phyloP scores from a whole-genome alignment of 1,284 basidiomycete species.

The Malassezia caprae region DNA sequence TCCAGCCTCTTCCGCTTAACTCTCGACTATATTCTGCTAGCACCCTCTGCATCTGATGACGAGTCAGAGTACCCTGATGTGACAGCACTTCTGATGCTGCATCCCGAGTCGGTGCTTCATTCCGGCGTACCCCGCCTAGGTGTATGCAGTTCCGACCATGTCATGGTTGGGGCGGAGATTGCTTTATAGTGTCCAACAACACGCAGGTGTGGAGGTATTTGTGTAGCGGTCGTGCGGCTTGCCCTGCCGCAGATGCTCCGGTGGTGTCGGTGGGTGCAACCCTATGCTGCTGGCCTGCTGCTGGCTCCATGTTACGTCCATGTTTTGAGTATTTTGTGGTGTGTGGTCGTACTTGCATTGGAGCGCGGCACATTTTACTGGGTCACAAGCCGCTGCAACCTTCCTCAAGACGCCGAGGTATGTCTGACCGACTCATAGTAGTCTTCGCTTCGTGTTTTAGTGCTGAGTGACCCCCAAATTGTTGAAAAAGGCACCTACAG shows the following conservation, averaged over 20 bases:
- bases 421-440: neutral
- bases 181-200: neutral
- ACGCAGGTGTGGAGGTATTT: neutral
- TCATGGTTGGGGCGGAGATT: conserved; percentile 57
- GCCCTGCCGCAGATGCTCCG: neutral
- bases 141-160: conserved; percentile 76
- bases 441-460: neutral
- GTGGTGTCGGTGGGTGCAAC: neutral
- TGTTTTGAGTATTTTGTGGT: neutral
- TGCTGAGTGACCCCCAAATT: conserved; percentile 9
- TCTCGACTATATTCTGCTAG: conserved; percentile 65
- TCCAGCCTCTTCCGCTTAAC: conserved; percentile 41
- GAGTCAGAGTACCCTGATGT: conserved; percentile 50
- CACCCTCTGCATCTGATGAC: neutral
- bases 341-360: conserved; percentile 1
- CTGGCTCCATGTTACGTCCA: neutral
- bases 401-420: neutral
- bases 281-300: neutral
- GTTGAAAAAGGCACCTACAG: conserved; percentile 1
- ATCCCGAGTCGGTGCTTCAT: conserved; percentile 57
- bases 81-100: conserved; percentile 59
- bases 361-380: conserved; percentile 7
- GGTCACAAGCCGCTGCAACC: neutral
- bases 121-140: conserved; percentile 68
- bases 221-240: neutral